Conservation (phyloP, 2,329 filamentous ascomycete species). For the Massarina eburnea region DNA sequence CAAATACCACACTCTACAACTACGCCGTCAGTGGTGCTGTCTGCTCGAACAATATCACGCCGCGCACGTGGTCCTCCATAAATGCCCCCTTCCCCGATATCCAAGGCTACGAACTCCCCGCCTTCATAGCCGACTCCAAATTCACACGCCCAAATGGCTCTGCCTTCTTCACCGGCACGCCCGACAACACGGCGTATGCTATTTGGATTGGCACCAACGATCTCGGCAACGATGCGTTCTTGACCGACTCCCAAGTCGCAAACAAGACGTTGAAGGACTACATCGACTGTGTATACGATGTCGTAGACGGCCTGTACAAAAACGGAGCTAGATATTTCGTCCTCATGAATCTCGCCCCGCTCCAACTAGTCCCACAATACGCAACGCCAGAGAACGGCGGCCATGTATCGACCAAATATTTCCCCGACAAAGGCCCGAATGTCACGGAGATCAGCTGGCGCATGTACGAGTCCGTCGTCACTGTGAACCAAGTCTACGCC, state of each 20-base stretch:
- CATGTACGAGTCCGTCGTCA: constrained; percentile 55
- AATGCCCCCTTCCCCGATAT: constrained; percentile 61
- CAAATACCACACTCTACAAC: constrained; percentile 60
- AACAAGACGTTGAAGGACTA: constrained; percentile 66
- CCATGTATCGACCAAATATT: constrained; percentile 48
- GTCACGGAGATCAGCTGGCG: constrained; percentile 52
- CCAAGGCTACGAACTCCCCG: constrained; percentile 49
- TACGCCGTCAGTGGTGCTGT: constrained; percentile 74
- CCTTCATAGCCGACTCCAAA: constrained; percentile 49
- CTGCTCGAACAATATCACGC: constrained; percentile 69
- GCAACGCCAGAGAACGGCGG: constrained; percentile 52
- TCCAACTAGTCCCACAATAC: constrained; percentile 70
- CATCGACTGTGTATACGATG: constrained; percentile 66
- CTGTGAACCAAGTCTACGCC: constrained; percentile 55
- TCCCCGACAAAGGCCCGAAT: constrained; percentile 52
- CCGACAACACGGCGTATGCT: constrained; percentile 68
- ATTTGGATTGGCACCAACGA: constrained; percentile 86
- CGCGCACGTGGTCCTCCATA: constrained; percentile 56
- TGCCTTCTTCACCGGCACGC: constrained; percentile 48
- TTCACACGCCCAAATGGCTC: constrained; percentile 38
- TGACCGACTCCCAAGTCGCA: constrained; percentile 63
- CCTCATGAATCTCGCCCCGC: constrained; percentile 67
- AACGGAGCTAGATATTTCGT: constrained; percentile 71
- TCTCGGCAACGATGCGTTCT: constrained; percentile 65
- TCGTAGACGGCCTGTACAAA: constrained; percentile 64